Base-by-base conservation (phyloP, 1,139 yeast genomes). In the Geotrichum citri-aurantii region DNA sequence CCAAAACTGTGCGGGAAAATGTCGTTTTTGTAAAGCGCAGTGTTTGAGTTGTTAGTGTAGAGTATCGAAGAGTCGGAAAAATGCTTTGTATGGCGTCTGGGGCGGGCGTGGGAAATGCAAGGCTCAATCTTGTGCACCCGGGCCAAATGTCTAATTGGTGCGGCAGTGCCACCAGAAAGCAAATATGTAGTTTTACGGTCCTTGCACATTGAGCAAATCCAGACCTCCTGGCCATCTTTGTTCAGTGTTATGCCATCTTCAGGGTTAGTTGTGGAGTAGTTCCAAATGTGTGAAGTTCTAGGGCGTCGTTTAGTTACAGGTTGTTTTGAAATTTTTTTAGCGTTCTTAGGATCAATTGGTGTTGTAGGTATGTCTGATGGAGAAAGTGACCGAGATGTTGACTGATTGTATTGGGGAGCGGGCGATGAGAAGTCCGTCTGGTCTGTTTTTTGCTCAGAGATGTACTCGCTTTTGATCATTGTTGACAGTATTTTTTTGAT, bases 131-230 rank as follows among this genome's bases (percentile, higher is more conserved):
- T 50, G 49, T 59, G 61, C 29, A 56, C 61, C 10, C 61, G 26
- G 8, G 53, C 53, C 33, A 59, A 52, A 27, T 59, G 61, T n/a
- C 59, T 40, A n/a, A 59, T 59, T 12, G 61, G 61, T n/a, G 61
- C 61, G 11, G 61, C 61, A 21, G 61, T 59, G 21, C 61, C 61
- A n/a, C 61, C 61, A 12, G 59, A 56, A 2, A 59, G 52, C n/a
- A 59, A 56, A 26, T 59, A 59, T 29, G 61, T 54, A 5, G 61
- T 59, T 23, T 50, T 59, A 27, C 57, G 55, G 49, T 51, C 57
- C 31, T 47, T 56, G 55, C 61, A 59, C 52, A 59, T 48, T 7
- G 59, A 52, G 51, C 61, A 59, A 33, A 56, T 55, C 61, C 61
- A 59, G 31, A 59, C 57, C 19, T 56, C 61, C 47, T 59, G 61